Percentiles rank a stretch among this genome's conserved stretches.
phyloP scores from a whole-genome alignment of 1,139 yeast species.

The Zygotorulaspora mrakii region DNA sequence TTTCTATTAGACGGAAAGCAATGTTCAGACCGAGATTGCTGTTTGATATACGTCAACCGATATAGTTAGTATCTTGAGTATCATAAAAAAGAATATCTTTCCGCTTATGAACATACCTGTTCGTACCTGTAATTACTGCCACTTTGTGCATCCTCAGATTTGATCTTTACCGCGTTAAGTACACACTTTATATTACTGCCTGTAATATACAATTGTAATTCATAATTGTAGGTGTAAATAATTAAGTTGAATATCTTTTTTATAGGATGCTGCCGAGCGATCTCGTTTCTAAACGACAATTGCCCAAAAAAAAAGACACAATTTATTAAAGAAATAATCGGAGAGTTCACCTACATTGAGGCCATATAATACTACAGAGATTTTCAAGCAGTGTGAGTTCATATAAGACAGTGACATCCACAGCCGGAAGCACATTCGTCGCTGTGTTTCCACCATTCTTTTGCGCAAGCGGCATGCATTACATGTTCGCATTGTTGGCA shows the following conservation, averaged over 20 bases:
- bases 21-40: slow-evolving; percentile 84
- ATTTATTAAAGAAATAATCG: too few relatives aligned
- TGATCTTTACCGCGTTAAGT: too few relatives aligned
- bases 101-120: slow-evolving; percentile 39
- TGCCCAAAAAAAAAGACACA: not conserved
- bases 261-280: not conserved
- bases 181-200: too few relatives aligned
- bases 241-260: slow-evolving; percentile 2
- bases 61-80: slow-evolving; percentile 1
- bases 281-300: not conserved
- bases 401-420: slow-evolving; percentile 67
- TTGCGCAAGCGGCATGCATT: slow-evolving; percentile 73
- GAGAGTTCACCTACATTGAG: slow-evolving; percentile 14
- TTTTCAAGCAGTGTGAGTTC: too few relatives aligned
- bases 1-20: slow-evolving; percentile 70
- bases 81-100: not conserved
- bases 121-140: slow-evolving; percentile 62
- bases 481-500: slow-evolving; percentile 78
- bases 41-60: slow-evolving; percentile 1
- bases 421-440: slow-evolving; percentile 86
- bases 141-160: slow-evolving; percentile 32
- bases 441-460: slow-evolving; percentile 68
- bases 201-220: too few relatives aligned
- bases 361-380: too few relatives aligned
- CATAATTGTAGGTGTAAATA: too few relatives aligned